Base-by-base conservation (phyloP, 2,329 filamentous ascomycete genomes). In the Penicillium oxalicum region DNA sequence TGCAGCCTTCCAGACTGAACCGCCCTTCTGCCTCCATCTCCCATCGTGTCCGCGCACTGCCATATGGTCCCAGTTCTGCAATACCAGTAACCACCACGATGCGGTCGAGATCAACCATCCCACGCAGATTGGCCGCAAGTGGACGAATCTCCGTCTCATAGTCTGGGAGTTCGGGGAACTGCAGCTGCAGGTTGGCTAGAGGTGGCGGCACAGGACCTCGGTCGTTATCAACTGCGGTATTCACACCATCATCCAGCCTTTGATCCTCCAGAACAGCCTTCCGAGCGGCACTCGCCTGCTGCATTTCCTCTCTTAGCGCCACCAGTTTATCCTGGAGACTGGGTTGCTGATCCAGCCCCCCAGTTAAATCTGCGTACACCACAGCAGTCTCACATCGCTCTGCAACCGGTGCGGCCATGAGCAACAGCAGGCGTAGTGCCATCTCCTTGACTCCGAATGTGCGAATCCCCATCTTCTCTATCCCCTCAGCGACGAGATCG, bases 1-100 rank as follows among this genome's bases (percentile, higher is more conserved):
- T 86, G 64, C 91, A 97, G 28, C 93, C 93, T 71, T 98, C 93
- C 11, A 98, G 82, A 8, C 93, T 97, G 76, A 98, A 98, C 65
- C 95, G 82, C 66, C 93, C 93, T 59, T 91, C 84, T 1, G 93
- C 90, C 71, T 98, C 93, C 91, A 98, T 98, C 76, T 98, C 93
- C 93, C 93, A 98, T 54, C 93, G 84, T 40, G 93, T 98, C 62
- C 93, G 84, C 3, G 93, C 91, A 77, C 97, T 98, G 77, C 93
- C 93, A 93, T 93, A 98, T 7, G 93, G 93, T 11, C 74, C 67
- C 37, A 68, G 61, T 53, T 98, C 93, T 47, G 93, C 83, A 66
- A 98, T 98, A 68, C 93, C 93, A 51, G 93, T 95, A 52, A 98
- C 87, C 39, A 98, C 93, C 13, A 98, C 90, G 5, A 96, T 91